Percentiles rank a stretch among this genome's conserved stretches.
Conservation (phyloP, 2,329 filamentous ascomycete genomes). For the Alternaria novae-zelandiae region DNA sequence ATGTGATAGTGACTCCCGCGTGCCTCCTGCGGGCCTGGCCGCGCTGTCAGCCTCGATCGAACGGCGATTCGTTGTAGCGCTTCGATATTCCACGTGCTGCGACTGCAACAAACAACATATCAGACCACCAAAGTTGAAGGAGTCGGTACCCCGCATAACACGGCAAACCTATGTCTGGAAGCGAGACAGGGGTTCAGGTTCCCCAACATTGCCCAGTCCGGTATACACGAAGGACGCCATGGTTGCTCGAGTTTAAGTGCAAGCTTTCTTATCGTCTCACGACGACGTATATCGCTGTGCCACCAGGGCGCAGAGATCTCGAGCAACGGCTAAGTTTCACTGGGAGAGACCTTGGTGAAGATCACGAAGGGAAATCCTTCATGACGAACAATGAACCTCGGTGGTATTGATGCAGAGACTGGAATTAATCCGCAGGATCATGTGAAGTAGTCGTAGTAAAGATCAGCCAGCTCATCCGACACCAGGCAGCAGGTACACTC, state of each 20-base stretch:
- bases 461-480: background rate
- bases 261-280: background rate
- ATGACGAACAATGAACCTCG: background rate
- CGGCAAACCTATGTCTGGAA: conserved; percentile 26
- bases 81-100: background rate
- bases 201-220: background rate
- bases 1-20: background rate
- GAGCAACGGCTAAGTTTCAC: background rate
- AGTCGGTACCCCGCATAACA: conserved; percentile 38
- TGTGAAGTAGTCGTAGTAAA: background rate
- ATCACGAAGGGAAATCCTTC: background rate
- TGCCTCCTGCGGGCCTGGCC: background rate
- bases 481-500: background rate
- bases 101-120: background rate
- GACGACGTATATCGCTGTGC: conserved; percentile 1
- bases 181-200: conserved; percentile 23
- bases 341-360: background rate
- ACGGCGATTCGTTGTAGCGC: background rate
- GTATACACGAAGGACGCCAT: conserved; percentile 4
- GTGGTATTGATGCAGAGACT: background rate
- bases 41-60: background rate
- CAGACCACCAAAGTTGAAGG: background rate
- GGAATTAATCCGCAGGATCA: background rate
- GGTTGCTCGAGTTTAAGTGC: background rate
- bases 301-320: background rate